phyloP scores from a whole-genome alignment of 805 yeast genomes.

The Yarrowia keelungensis region DNA sequence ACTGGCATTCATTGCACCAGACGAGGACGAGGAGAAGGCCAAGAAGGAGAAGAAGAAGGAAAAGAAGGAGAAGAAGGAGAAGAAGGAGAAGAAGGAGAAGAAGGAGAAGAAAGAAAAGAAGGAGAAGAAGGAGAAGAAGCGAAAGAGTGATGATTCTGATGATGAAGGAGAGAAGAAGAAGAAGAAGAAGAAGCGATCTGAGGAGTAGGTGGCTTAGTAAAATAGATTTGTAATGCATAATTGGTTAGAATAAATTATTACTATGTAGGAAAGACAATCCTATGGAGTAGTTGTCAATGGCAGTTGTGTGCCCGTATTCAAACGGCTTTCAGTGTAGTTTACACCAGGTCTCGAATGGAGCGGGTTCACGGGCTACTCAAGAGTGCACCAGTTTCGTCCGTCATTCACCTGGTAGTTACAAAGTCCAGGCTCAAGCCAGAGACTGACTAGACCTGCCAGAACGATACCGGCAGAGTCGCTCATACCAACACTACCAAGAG shows the following conservation, averaged over 20 bases:
- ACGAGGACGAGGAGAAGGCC: slow-evolving; percentile 65
- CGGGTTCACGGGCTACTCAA: background rate
- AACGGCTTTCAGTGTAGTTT: too few relatives aligned
- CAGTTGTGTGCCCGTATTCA: too few relatives aligned
- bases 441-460: slow-evolving; percentile 75
- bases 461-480: slow-evolving; percentile 87
- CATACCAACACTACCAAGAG: slow-evolving; percentile 82
- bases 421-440: slow-evolving; percentile 73
- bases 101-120: slow-evolving; percentile 47
- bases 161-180: slow-evolving; percentile 35
- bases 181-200: slow-evolving; percentile 36
- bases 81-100: slow-evolving; percentile 41
- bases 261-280: background rate
- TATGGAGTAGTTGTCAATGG: too few relatives aligned
- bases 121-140: slow-evolving; percentile 45
- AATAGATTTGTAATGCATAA: slow-evolving; percentile 28
- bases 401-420: slow-evolving; percentile 72
- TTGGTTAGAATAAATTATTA: slow-evolving; percentile 1
- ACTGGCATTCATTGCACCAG: slow-evolving; percentile 85
- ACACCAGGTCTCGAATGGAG: too few relatives aligned
- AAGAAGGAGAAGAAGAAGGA: slow-evolving; percentile 49
- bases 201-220: slow-evolving; percentile 20
- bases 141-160: slow-evolving; percentile 44
- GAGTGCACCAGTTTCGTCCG: slow-evolving; percentile 80
- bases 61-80: slow-evolving; percentile 46